Conservation (phyloP, 257 asterid genomes). For the Nyctanthes arbortristis region DNA sequence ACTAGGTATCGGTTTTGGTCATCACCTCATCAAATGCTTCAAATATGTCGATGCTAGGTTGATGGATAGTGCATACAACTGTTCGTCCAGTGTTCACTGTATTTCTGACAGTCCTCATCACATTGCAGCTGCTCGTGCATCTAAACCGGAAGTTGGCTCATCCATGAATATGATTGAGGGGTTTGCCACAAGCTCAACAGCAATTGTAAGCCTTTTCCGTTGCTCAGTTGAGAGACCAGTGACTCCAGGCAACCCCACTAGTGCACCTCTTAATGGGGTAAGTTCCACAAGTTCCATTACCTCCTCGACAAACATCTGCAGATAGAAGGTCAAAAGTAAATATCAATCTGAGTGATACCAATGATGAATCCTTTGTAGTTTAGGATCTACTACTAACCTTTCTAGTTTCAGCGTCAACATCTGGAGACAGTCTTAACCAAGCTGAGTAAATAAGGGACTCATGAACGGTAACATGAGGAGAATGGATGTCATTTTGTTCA, state of each 20-base stretch:
- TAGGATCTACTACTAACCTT: conserved; percentile 31
- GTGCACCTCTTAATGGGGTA: conserved; percentile 37
- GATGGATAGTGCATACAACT: conserved; percentile 69
- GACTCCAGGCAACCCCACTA: conserved; percentile 57
- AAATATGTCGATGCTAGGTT: conserved; percentile 66
- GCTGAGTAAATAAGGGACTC: conserved; percentile 55
- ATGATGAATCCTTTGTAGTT: background rate
- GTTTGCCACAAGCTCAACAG: conserved; percentile 65
- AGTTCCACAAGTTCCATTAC: conserved; percentile 71
- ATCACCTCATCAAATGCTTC: conserved; percentile 66
- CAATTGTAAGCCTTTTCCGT: conserved; percentile 61
- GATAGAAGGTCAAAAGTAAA: background rate
- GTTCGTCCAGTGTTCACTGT: conserved; percentile 65
- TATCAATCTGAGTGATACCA: background rate
- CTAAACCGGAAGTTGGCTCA: conserved; percentile 64
- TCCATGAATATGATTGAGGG: conserved; percentile 68
- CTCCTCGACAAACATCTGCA: conserved; percentile 54
- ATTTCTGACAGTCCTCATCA: conserved; percentile 61
- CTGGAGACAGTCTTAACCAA: conserved; percentile 49
- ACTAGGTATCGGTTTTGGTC: background rate
- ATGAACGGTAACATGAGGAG: conserved; percentile 50
- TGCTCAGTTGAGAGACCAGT: conserved; percentile 62
- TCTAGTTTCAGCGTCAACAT: conserved; percentile 46
- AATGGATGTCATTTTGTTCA: conserved; percentile 60
- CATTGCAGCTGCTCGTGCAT: conserved; percentile 68